Base-by-base conservation (phyloP, 2,329 filamentous ascomycete species). In the Hypoxylon rubiginosum region DNA sequence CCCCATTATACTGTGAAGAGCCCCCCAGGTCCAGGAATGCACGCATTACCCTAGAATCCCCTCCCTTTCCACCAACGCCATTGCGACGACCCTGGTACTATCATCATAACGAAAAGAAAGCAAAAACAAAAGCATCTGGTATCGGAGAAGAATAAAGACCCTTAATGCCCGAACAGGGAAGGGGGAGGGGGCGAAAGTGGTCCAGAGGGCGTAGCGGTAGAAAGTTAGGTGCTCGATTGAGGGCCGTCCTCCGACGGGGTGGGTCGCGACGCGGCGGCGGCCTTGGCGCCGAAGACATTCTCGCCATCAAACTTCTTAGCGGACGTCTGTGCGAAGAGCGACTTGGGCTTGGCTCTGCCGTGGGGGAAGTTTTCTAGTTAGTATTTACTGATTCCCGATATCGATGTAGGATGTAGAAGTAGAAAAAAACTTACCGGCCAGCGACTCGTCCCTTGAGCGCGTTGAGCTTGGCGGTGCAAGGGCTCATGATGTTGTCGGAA, bases 401-500 rank as follows among this genome's bases (percentile, higher is more conserved):
- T 13, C 26, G 41, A 34, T n/a, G n/a, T 13, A 2, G 15, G 50
- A 13, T 13, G 32, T n/a, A 7, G 11, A 28, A 32, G 6, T 6
- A 32, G 6, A 15, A 17, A n/a, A 28, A 30, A 52, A 85, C 87
- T 77, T 84, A 93, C 91, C 94, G 95, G 81, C 86, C 86, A 68
- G 90, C 90, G 75, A 93, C 90, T 83, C 93, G 94, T 82, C 88
- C 92, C 81, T 92, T 91, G 79, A 94, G 88, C 43, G 91, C 90
- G 69, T 86, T 91, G 74, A 96, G 87, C 85, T 96, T 96, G 79
- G 92, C 90, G 17, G 90, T 92, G 80, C 92, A 94, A 36, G 93
- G 93, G 73, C 91, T 94, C 90, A 94, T 92, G 83, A 97, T 94
- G 80, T 89, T 90, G 80, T 97, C 93, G n/a, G 92, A 94, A 2